A percentile compares a stretch with the other conserved stretches of the same genome.
Evolutionary conservation across 441 rosid species (phyloP).

Genomic region (Syzygium syzygioides): DNA sequence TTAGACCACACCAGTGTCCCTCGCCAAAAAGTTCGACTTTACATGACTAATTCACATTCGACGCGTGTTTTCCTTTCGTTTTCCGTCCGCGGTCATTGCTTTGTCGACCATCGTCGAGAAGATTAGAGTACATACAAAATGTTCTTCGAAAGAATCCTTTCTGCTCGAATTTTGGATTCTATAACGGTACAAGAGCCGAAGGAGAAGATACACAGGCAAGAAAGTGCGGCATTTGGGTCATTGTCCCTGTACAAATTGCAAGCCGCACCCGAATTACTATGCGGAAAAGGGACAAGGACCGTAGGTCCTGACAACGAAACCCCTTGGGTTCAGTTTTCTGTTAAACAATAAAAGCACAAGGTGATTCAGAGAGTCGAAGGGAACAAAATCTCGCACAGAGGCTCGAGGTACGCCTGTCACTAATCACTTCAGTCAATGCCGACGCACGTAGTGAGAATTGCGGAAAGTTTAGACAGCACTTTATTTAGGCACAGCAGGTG

Average conservation of each 20-base stretch:
- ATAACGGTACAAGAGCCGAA: neutral
- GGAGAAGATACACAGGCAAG: neutral
- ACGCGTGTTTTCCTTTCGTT: neutral
- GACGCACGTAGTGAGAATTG: neutral
- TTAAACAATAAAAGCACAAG: neutral
- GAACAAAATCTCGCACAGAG: neutral
- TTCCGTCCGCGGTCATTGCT: rapidly evolving
- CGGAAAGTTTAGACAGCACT: neutral
- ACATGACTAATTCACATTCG: rapidly evolving
- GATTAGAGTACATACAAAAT: neutral
- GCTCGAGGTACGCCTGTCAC: neutral
- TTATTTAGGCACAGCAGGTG: conserved; percentile 40
- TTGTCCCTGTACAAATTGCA: neutral
- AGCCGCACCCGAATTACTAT: neutral
- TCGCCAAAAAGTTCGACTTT: neutral
- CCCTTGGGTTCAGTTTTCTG: neutral
- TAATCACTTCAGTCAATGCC: neutral
- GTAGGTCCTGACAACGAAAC: neutral
- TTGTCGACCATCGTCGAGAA: neutral
- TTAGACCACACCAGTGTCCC: neutral
- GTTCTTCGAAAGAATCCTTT: neutral
- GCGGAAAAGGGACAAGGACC: neutral
- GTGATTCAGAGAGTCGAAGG: neutral
- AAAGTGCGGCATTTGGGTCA: neutral
- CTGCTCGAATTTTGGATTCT: neutral